Evolutionary conservation across 2,329 filamentous ascomycete genomes (phyloP), one percentile per base, ranked within the genome.

Genomic region (Ploettnerulaceae sp.): DNA sequence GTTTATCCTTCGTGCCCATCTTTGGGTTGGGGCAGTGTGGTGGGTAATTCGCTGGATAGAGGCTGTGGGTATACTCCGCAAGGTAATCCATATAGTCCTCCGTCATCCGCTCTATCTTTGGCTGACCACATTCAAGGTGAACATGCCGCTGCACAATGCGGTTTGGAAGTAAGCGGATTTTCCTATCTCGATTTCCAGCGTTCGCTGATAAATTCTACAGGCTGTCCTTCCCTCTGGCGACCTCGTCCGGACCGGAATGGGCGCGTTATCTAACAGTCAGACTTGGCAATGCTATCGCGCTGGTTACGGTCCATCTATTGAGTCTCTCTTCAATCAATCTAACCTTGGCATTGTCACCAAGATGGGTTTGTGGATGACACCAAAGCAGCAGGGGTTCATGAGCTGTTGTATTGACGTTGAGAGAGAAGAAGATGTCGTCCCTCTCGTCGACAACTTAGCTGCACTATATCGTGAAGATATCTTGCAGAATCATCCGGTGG

Each of bases 1-100:
- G 64, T 74, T 4, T 74, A 71, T 73, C 69, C 71, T 2, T 70
- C 69, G 49, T 67, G 67, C 12, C 70, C 73, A 1, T 71, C 69
- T 18, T 62, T 76, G 7, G 73, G 72, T 20, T 74, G 73, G 61
- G 73, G 72, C 1, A 69, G 66, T 24, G 66, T 76, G 4, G 56
- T 76, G 17, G 73, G 73, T 2, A 76, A 76, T n/a, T n/a, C n/a
- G n/a, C n/a, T n/a, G n/a, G n/a, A n/a, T n/a, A n/a, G n/a, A n/a
- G n/a, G n/a, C n/a, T n/a, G n/a, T n/a, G n/a, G n/a, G n/a, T n/a
- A n/a, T n/a, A n/a, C n/a, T n/a, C n/a, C n/a, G n/a, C n/a, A n/a
- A n/a, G n/a, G n/a, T n/a, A n/a, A n/a, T n/a, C n/a, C n/a, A n/a
- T n/a, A n/a, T n/a, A n/a, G n/a, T n/a, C n/a, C n/a, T n/a, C n/a